phyloP scores from a whole-genome alignment of 805 yeast genomes.

The Suhomyces tanzawaensis region DNA sequence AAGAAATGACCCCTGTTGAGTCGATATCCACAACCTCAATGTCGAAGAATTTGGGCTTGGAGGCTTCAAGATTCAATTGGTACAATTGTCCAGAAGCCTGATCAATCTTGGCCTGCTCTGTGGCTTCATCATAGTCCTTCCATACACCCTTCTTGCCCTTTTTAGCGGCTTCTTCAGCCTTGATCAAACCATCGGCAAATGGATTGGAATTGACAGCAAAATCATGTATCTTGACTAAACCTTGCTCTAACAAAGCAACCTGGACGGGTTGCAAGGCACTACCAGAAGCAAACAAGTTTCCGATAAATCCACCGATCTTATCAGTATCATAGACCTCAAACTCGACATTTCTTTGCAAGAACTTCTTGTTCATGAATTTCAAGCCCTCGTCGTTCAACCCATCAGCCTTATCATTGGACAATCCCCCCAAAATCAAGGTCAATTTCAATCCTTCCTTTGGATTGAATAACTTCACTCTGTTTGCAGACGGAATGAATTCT shows the following conservation, averaged over 20 bases:
- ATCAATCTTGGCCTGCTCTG: constrained; percentile 31
- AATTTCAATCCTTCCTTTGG: constrained; percentile 72
- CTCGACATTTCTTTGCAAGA: constrained; percentile 71
- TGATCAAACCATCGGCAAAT: constrained; percentile 50
- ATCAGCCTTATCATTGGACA: constrained; percentile 41
- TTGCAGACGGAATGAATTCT: constrained; percentile 68
- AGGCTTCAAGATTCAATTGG: constrained; percentile 20
- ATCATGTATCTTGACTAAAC: constrained; percentile 64
- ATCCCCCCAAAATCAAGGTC: constrained; percentile 74
- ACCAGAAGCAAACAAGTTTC: constrained; percentile 57
- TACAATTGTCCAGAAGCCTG: constrained; percentile 18
- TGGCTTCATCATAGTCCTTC: constrained; percentile 52
- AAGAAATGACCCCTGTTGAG: constrained; percentile 42
- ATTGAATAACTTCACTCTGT: constrained; percentile 60
- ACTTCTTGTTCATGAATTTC: constrained; percentile 50
- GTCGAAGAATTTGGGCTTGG: constrained; percentile 48
- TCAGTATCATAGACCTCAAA: constrained; percentile 69
- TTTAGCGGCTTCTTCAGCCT: constrained; percentile 65
- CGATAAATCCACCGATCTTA: constrained; percentile 78
- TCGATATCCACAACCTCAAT: constrained; percentile 52
- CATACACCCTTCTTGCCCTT: constrained; percentile 59
- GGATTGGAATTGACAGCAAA: constrained; percentile 60
- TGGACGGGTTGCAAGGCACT: constrained; percentile 54
- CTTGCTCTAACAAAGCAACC: constrained; percentile 54
- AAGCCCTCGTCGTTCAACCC: constrained; percentile 49